Conservation (phyloP, 495 filamentous ascomycete genomes). For the Cryomyces antarcticus region DNA sequence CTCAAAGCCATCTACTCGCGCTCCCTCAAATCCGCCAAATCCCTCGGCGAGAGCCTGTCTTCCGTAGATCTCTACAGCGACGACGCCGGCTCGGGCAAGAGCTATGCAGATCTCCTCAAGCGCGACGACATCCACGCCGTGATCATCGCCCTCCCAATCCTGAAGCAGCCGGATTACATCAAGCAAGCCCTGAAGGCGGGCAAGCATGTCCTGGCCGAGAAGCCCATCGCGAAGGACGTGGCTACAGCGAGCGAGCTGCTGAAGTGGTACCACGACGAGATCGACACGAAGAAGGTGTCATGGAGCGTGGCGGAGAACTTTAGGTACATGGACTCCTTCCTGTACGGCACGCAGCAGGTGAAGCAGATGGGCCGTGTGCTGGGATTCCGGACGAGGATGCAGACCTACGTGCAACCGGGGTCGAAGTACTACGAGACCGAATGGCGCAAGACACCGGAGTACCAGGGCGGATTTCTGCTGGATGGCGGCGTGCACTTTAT, state of each 20-base stretch:
- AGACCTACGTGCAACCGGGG: constrained; percentile 31
- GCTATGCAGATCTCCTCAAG: constrained; percentile 39
- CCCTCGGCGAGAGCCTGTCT: constrained; percentile 4
- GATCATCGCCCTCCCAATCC: constrained; percentile 49
- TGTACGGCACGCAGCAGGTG: constrained; percentile 35
- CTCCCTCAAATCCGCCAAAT: constrained; percentile 15
- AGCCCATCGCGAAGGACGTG: constrained; percentile 54
- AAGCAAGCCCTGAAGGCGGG: constrained; percentile 41
- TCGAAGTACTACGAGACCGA: constrained; percentile 45
- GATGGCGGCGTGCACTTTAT: constrained; percentile 60
- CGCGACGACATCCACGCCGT: constrained; percentile 47
- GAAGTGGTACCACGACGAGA: constrained; percentile 34
- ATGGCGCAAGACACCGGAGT: constrained; percentile 51
- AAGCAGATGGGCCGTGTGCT: constrained; percentile 39
- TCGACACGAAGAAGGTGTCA: constrained; percentile 24
- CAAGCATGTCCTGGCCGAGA: constrained; percentile 71
- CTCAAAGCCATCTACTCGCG: constrained; percentile 25
- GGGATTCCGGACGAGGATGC: constrained; percentile 37
- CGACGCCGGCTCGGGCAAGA: constrained; percentile 33
- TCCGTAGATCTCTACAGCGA: constrained; percentile 31
- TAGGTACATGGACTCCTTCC: constrained; percentile 39
- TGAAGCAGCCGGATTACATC: constrained; percentile 34
- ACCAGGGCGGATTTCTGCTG: constrained; percentile 62
- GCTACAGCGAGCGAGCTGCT: constrained; percentile 39
- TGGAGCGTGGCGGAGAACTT: constrained; percentile 63